Evolutionary conservation across 768 basidiomycete species (phyloP), one percentile per base, ranked within the genome.

Genomic region (Ramaria rubella): DNA sequence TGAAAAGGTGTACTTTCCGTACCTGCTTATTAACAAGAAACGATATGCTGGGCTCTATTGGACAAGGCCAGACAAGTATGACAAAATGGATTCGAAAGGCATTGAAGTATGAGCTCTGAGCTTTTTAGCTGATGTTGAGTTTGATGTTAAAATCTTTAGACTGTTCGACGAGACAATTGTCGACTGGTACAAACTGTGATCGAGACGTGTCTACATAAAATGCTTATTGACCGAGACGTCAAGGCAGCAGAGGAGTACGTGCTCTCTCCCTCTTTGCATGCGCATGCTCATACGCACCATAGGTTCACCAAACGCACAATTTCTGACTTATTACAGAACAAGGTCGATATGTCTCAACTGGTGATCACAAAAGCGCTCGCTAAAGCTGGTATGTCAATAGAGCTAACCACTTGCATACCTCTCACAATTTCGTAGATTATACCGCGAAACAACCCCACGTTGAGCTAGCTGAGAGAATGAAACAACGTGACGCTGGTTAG

Each of bases 31-130:
- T 72, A 98, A 77, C 78, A 99, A 99, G 74, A 99, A 99, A 73
- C 85, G 96, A 44, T 99, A 99, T 70, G 96, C 96, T 2, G 96
- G 96, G 5, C 72, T 98, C 57, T 98, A 99, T 68, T 99, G 96
- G 96, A 98, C 96, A 1, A 85, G 82, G 61, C 75, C 86, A 12
- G 94, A 97, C 40, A 96, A 93, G 67, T 95, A 90, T 63, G 96
- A 99, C 70, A 98, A 98, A 74, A 98, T 98, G 96, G 96, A 99
- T 63, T 88, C 95, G 1, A 99, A 99, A 73, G 96, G 96, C 66
- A 98, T 99, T 57, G 96, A 99, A 81, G 94, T 93, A 54, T 2
- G 81, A 56, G 64, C 30, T 33, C 9, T 11, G 27, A 27, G n/a
- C n/a, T n/a, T n/a, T n/a, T n/a, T n/a, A n/a, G n/a, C n/a, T n/a